Percentiles rank a stretch among this genome's conserved stretches.
Conservation (phyloP, 2,329 filamentous ascomycete species). For the Aaosphaeria arxii region DNA sequence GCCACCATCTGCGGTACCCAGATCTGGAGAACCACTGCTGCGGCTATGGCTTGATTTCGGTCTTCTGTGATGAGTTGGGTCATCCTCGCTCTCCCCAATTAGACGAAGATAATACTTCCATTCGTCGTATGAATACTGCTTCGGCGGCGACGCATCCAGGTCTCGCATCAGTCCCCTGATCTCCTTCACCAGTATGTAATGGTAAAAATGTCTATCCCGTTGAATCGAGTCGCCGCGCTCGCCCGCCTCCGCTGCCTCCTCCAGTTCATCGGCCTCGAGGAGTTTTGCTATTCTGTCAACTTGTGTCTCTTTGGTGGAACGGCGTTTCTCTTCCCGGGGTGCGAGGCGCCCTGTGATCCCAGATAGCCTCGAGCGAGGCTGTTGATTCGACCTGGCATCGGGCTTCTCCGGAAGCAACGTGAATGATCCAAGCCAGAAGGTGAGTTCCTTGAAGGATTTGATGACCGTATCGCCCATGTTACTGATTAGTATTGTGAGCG, state of each 20-base stretch:
- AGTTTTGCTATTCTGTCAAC: constrained; percentile 36
- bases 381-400: constrained; percentile 19
- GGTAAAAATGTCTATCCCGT: constrained; percentile 52
- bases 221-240: constrained; percentile 42
- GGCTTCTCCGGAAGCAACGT: constrained; percentile 53
- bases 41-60: constrained; percentile 20
- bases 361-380: constrained; percentile 26
- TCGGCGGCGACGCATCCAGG: constrained; percentile 35
- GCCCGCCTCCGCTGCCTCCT: constrained; percentile 40
- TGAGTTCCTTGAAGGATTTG: constrained; percentile 53
- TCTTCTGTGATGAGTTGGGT: constrained; percentile 34
- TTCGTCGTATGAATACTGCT: constrained; percentile 38
- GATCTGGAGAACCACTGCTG: constrained; percentile 20
- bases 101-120: constrained; percentile 39
- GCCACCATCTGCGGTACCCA: constrained; percentile 25
- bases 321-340: constrained; percentile 14
- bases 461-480: constrained; percentile 57
- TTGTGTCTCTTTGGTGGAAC: constrained; percentile 10
- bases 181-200: constrained; percentile 47
- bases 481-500: constrained; percentile 53
- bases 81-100: constrained; percentile 39
- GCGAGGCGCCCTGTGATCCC: constrained; percentile 21
- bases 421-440: constrained; percentile 53
- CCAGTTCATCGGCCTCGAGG: constrained; percentile 42
- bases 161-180: constrained; percentile 44